A percentile compares a stretch with the other conserved stretches of the same genome.
Conservation (phyloP, 768 basidiomycete genomes). For the Boletus eberwhitei region DNA sequence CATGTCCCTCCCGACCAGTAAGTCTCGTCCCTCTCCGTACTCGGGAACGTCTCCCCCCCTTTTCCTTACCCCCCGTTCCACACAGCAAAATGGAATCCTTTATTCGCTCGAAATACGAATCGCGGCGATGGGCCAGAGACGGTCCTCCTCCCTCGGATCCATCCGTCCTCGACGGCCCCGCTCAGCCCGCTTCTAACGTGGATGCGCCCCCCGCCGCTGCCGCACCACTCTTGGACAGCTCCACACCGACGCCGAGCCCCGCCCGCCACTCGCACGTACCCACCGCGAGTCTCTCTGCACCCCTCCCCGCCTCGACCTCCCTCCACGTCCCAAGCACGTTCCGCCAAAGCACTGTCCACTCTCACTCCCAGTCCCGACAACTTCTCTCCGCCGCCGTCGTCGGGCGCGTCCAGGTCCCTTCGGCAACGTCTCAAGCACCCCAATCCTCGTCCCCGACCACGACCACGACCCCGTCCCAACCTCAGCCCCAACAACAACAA, state of each 20-base stretch:
- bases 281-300: constrained; percentile 18
- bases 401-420: constrained; percentile 15
- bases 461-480: not conserved
- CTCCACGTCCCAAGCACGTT: constrained; percentile 23
- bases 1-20: constrained; percentile 95
- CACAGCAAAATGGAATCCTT: constrained; percentile 95
- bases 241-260: not conserved
- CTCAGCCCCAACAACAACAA: not conserved
- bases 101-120: constrained; percentile 96
- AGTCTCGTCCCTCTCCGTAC: constrained; percentile 31
- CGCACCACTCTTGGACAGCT: constrained; percentile 7
- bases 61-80: not conserved
- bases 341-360: constrained; percentile 11
- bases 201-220: not conserved
- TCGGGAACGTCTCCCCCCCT: too few relatives aligned
- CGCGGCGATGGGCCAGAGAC: constrained; percentile 89
- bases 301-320: constrained; percentile 30
- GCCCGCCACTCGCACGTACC: constrained; percentile 12
- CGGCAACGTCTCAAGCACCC: not conserved
- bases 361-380: constrained; percentile 26
- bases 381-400: constrained; percentile 40
- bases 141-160: constrained; percentile 83
- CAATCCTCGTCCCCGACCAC: not conserved
- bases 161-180: constrained; percentile 57
- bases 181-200: constrained; percentile 12